Evolutionary conservation across 1,284 basidiomycete species (phyloP).

Genomic region (Leccinum fallax): DNA sequence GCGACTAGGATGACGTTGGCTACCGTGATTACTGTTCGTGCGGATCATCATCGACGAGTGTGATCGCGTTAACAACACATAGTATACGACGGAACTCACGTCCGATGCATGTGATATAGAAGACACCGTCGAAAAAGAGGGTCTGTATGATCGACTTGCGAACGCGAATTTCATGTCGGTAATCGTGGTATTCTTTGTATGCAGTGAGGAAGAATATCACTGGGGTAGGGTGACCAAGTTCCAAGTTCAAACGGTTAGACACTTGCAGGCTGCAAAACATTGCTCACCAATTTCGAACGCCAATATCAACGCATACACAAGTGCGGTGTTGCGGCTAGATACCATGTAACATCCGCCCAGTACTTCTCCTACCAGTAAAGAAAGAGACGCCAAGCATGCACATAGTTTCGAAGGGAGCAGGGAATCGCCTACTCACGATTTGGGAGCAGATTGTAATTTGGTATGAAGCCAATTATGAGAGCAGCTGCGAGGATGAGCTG

Average conservation of each 20-base stretch:
- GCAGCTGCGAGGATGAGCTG: background rate
- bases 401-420: background rate
- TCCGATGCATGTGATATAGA: slow-evolving; percentile 1
- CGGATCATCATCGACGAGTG: background rate
- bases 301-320: background rate
- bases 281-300: slow-evolving; percentile 1
- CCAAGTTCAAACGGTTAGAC: background rate
- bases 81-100: background rate
- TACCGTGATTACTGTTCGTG: background rate
- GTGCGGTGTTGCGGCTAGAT: background rate
- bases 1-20: background rate
- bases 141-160: background rate
- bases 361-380: background rate
- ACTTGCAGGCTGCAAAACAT: background rate
- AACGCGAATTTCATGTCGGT: background rate
- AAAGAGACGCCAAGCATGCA: background rate
- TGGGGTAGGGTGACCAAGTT: background rate
- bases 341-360: background rate
- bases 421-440: background rate
- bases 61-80: background rate
- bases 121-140: background rate
- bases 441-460: background rate
- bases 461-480: background rate
- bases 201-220: background rate
- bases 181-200: background rate